These are phyloP conservation scores for Elongisporangium senticosum DNA, from an alignment of 352 stramenopile genomes.

Conservation along the genomic window DNA sequence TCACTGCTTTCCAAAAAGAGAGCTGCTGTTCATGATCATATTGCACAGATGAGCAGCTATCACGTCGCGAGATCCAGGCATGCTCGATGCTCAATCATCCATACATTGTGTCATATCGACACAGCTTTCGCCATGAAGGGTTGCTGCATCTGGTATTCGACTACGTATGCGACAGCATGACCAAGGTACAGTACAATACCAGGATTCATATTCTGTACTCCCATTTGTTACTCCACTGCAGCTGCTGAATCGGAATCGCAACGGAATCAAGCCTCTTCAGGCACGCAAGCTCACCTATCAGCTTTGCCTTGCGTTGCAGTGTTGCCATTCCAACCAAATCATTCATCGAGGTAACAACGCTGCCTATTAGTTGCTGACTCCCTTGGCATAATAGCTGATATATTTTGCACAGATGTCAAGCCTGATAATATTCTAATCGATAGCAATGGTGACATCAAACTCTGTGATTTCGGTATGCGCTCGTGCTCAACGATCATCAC, in stretches of 20 bases:
- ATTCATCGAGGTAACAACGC: constrained; percentile 65
- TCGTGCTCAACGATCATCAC: neutral
- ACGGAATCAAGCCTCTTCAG: constrained; percentile 45
- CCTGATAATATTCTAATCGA: constrained; percentile 81
- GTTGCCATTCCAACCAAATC: constrained; percentile 71
- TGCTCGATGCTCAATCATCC: constrained; percentile 80
- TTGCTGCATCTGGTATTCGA: constrained; percentile 78
- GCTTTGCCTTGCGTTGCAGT: constrained; percentile 69
- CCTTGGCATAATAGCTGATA: neutral
- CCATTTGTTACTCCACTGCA: too few relatives aligned
- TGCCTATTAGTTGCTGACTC: neutral
- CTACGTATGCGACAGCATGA: constrained; percentile 59
- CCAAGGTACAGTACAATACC: constrained; percentile 35
- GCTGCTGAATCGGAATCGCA: constrained; percentile 53
- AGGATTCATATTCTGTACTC: too few relatives aligned
- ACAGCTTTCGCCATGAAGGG: constrained; percentile 76
- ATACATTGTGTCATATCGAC: constrained; percentile 77
- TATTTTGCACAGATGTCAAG: constrained; percentile 52
- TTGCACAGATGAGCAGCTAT: constrained; percentile 60
- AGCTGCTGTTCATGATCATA: neutral
- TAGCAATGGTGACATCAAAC: constrained; percentile 56
- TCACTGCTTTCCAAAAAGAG: neutral
- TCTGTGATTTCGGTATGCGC: constrained; percentile 70
- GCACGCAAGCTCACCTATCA: constrained; percentile 57
- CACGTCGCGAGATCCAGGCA: constrained; percentile 74